Conservation (phyloP, 345 rosid species). For the Populus tremula region DNA sequence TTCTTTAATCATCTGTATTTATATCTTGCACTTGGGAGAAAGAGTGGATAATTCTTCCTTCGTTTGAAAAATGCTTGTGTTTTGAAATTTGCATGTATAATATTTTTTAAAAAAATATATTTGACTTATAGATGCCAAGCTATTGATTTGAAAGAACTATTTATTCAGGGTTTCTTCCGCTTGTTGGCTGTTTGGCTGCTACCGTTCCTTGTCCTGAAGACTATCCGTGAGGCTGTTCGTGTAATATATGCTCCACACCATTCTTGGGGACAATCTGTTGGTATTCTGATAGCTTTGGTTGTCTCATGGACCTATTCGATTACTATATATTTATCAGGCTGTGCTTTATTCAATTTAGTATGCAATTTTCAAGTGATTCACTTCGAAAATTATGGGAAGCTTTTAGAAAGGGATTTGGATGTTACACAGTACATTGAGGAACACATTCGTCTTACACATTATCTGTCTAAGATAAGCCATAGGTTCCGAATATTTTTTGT, state of each 20-base stretch:
- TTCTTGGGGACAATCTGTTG: slow-evolving; percentile 27
- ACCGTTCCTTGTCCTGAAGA: slow-evolving; percentile 34
- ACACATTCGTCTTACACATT: slow-evolving; percentile 24
- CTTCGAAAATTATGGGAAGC: slow-evolving; percentile 37
- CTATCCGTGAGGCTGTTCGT: slow-evolving; percentile 27
- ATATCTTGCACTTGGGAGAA: neutral
- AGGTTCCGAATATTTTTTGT: slow-evolving; percentile 33
- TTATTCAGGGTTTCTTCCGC: slow-evolving; percentile 37
- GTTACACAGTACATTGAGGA: slow-evolving; percentile 29
- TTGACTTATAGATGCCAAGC: neutral
- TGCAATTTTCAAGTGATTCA: slow-evolving; percentile 39
- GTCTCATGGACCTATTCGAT: slow-evolving; percentile 33
- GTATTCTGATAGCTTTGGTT: slow-evolving; percentile 12
- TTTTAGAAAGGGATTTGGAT: slow-evolving; percentile 36
- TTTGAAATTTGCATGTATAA: too few relatives aligned
- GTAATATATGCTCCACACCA: neutral
- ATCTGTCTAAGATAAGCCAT: slow-evolving; percentile 41
- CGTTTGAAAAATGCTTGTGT: too few relatives aligned
- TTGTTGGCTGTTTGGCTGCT: slow-evolving; percentile 24
- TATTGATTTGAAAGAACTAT: neutral
- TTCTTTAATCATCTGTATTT: too few relatives aligned
- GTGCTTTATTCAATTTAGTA: slow-evolving; percentile 32
- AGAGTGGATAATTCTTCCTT: neutral
- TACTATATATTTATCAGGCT: slow-evolving; percentile 27
- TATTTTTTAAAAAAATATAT: neutral